Base-by-base conservation (phyloP, 2,329 filamentous ascomycete genomes). In the Apiospora phragmitis region DNA sequence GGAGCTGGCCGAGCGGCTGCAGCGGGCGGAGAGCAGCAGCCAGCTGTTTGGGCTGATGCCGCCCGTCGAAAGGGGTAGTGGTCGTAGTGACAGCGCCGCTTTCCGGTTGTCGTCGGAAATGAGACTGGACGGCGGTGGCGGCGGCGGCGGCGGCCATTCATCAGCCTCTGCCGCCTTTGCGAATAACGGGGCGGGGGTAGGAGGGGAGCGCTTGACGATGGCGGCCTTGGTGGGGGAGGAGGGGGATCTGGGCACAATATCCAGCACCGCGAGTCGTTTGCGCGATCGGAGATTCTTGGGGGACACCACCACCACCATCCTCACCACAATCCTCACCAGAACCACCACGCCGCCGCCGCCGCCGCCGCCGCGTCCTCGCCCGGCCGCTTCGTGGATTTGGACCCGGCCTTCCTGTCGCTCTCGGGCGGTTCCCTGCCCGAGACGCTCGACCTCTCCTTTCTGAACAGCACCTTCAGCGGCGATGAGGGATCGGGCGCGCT, bases 21-120 rank as follows among this genome's bases (percentile, higher is more conserved):
- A 81, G 1, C 81, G 85, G 11, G 86, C 85, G 0, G 85, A 88
- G 70, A 86, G 80, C 74, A 87, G 85, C 0, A 85, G 84, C 14
- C 85, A 85, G 72, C 74, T 88, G 0, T 88, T 88, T 51, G 86
- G 86, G 0, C 76, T 88, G 0, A 80, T 87, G 9, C 84, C 84
- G n/a, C n/a, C n/a, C n/a, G 21, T 68, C 9, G 67, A 68, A 24
- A 55, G 47, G 35, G 67, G 35, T 18, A 8, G 41, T 21, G 24
- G 41, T n/a, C n/a, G n/a, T n/a, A n/a, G n/a, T n/a, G n/a, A n/a
- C n/a, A n/a, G n/a, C n/a, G n/a, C n/a, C n/a, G n/a, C n/a, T n/a
- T n/a, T n/a, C n/a, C n/a, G n/a, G n/a, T n/a, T n/a, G n/a, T n/a
- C n/a, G n/a, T n/a, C n/a, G n/a, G n/a, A n/a, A n/a, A n/a, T n/a